Evolutionary conservation across 768 basidiomycete species (phyloP).

Genomic region (Suillus subluteus): DNA sequence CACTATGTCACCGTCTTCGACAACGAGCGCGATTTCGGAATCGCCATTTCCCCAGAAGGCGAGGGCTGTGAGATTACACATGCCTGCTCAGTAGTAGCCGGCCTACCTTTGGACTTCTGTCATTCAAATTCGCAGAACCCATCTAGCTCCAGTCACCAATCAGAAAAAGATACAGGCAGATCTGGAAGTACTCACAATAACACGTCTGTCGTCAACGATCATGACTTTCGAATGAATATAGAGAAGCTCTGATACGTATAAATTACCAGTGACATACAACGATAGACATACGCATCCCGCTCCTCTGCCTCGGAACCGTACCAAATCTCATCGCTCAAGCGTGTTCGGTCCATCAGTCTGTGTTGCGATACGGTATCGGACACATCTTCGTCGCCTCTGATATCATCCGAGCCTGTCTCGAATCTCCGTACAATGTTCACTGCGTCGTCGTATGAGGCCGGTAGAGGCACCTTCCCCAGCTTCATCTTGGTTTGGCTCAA

Average conservation of each 20-base stretch:
- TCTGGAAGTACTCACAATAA: constrained; percentile 64
- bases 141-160: constrained; percentile 51
- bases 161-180: neutral
- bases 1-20: constrained; percentile 86
- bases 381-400: constrained; percentile 65
- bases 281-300: constrained; percentile 63
- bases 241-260: constrained; percentile 73
- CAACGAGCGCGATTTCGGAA: constrained; percentile 91
- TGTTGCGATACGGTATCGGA: constrained; percentile 84
- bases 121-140: constrained; percentile 93
- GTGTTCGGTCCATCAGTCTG: constrained; percentile 63
- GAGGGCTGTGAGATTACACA: constrained; percentile 2
- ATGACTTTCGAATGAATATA: constrained; percentile 91
- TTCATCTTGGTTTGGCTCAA: constrained; percentile 54
- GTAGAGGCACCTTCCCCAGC: constrained; percentile 68
- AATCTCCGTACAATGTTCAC: constrained; percentile 68
- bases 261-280: constrained; percentile 7
- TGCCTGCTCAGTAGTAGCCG: neutral
- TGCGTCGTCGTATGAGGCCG: constrained; percentile 69
- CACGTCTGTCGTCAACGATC: constrained; percentile 91
- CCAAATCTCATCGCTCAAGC: constrained; percentile 81
- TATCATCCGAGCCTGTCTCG: constrained; percentile 59
- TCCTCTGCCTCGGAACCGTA: constrained; percentile 84
- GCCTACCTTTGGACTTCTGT: constrained; percentile 75
- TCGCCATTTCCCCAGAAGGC: constrained; percentile 79